Evolutionary conservation across 768 basidiomycete species (phyloP).

Genomic region (Lentinula aciculospora): DNA sequence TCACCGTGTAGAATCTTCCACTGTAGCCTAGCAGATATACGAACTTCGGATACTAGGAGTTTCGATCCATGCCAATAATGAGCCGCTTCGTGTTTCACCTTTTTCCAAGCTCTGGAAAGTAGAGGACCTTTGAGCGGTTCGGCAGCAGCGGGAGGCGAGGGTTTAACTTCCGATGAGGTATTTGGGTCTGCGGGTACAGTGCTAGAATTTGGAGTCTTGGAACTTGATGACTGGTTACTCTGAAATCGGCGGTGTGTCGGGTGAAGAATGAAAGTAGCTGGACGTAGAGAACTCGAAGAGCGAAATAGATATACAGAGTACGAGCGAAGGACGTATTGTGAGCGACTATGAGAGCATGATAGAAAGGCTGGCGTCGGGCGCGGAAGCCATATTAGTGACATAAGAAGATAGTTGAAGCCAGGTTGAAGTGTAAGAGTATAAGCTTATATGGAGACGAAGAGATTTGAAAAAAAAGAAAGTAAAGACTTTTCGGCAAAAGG

Average conservation of each 20-base stretch:
- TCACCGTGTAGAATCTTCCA: slow-evolving; percentile 93
- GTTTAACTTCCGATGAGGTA: slow-evolving; percentile 36
- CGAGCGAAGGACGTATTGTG: slow-evolving; percentile 20
- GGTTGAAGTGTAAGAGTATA: not conserved
- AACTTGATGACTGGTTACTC: slow-evolving; percentile 24
- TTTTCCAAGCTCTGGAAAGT: slow-evolving; percentile 73
- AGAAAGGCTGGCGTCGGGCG: slow-evolving; percentile 41
- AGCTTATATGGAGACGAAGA: not conserved
- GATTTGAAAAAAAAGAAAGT: not conserved
- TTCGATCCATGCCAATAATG: slow-evolving; percentile 99
- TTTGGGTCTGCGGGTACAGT: slow-evolving; percentile 17
- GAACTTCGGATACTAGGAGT: slow-evolving; percentile 89
- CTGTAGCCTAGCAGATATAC: slow-evolving; percentile 82
- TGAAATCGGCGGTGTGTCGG: slow-evolving; percentile 22
- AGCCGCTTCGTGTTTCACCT: slow-evolving; percentile 89
- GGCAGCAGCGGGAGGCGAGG: slow-evolving; percentile 43
- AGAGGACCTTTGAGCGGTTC: slow-evolving; percentile 38
- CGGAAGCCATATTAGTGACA: slow-evolving; percentile 73
- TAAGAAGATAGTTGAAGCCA: slow-evolving; percentile 22
- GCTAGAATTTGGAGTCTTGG: slow-evolving; percentile 10
- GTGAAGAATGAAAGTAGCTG: slow-evolving; percentile 7
- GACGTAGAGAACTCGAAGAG: slow-evolving; percentile 14
- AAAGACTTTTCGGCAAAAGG: not conserved
- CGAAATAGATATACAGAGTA: slow-evolving; percentile 16
- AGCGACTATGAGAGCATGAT: slow-evolving; percentile 26